Conservation (phyloP, 805 yeast genomes). For the Candida palmyrensis region DNA sequence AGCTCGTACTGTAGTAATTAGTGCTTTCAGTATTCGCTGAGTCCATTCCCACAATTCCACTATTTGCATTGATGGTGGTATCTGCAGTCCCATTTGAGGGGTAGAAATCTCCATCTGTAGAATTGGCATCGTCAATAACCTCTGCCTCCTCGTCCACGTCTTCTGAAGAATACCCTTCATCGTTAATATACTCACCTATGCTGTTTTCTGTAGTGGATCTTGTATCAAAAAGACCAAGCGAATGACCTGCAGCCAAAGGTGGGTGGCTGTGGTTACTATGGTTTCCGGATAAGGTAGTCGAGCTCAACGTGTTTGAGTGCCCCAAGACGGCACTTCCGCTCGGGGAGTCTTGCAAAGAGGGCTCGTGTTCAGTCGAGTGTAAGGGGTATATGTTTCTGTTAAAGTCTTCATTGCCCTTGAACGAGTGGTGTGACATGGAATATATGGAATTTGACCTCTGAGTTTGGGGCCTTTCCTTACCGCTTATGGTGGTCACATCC, state of each 20-base stretch:
- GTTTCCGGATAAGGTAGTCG: no score
- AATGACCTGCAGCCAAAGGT: constrained; percentile 6
- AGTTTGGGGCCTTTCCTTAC: constrained; percentile 5
- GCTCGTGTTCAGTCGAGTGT: neutral
- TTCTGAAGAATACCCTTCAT: constrained; percentile 21
- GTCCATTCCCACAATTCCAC: neutral
- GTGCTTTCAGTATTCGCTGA: constrained; percentile 2
- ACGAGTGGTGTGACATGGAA: constrained; percentile 2
- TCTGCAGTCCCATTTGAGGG: constrained; percentile 4
- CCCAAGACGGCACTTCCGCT: constrained; percentile 3
- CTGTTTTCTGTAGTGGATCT: constrained; percentile 8
- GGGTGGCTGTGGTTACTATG: neutral
- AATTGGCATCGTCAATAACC: constrained; percentile 21
- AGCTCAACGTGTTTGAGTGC: neutral
- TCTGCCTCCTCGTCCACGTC: constrained; percentile 17
- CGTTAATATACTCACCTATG: constrained; percentile 19
- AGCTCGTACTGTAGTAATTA: neutral
- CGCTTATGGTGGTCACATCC: constrained; percentile 5
- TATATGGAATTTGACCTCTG: constrained; percentile 6
- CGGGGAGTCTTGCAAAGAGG: constrained; percentile 1
- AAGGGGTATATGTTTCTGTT: constrained; percentile 3
- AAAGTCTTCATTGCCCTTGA: neutral
- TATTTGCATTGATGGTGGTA: constrained; percentile 1
- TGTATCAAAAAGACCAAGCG: constrained; percentile 11
- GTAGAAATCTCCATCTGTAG: constrained; percentile 25